These are phyloP conservation scores for Exophiala sp. DNA, from an alignment of 2,329 filamentous ascomycete genomes.

Conservation along the genomic window DNA sequence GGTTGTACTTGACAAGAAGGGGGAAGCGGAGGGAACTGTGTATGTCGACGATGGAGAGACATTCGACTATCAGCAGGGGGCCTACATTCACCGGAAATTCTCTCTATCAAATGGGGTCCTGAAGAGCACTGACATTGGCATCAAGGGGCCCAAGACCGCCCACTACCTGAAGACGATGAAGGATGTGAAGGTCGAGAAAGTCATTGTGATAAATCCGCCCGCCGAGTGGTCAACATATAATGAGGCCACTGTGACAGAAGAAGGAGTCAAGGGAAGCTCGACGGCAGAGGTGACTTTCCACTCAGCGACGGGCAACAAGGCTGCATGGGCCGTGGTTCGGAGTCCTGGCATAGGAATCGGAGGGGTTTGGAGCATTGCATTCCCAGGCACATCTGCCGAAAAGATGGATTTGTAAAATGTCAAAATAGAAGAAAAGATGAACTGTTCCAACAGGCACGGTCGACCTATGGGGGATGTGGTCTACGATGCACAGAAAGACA, in stretches of 20 bases:
- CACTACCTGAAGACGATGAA: constrained; percentile 74
- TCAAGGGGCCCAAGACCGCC: constrained; percentile 57
- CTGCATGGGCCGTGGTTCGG: constrained; percentile 58
- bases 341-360: constrained; percentile 58
- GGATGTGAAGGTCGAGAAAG: constrained; percentile 71
- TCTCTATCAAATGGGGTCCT: constrained; percentile 56
- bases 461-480: no score
- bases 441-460: not conserved
- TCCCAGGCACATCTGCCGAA: constrained; percentile 32
- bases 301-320: constrained; percentile 48
- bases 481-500: no score
- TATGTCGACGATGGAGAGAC: constrained; percentile 93
- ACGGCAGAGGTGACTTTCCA: constrained; percentile 58
- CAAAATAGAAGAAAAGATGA: not conserved
- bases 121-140: constrained; percentile 62
- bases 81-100: constrained; percentile 83
- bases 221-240: constrained; percentile 61
- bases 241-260: constrained; percentile 47
- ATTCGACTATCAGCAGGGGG: constrained; percentile 78
- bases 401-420: constrained; percentile 25
- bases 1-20: constrained; percentile 61
- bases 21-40: constrained; percentile 71
- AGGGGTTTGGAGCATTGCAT: constrained; percentile 58
- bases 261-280: constrained; percentile 41
- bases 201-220: constrained; percentile 76